Base-by-base conservation (phyloP, 2,329 filamentous ascomycete genomes). In the Nannizziopsis barbatae region DNA sequence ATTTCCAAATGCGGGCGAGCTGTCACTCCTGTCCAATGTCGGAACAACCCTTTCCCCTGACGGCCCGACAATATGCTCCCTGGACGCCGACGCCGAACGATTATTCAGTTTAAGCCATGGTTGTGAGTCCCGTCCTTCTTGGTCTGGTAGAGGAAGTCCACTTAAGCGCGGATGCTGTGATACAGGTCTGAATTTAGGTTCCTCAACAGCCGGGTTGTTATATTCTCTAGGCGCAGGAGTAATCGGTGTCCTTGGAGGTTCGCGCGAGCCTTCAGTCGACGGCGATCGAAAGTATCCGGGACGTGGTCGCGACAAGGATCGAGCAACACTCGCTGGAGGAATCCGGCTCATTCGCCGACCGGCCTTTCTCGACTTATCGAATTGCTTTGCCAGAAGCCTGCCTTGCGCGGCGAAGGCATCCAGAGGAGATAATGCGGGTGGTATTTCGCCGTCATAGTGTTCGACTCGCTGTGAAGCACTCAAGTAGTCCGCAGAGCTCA, bases 371-470 rank as follows among this genome's bases (percentile, higher is more conserved):
- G 79, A 82, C 57, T 92, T 83, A 64, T 95, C 83, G 52, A 98
- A 79, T 66, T 94, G 84, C 67, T 80, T 85, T 35, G 88, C 88
- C 45, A 98, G 76, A 58, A 93, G 71, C 50, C 90, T 83, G 58
- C 89, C 93, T 62, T 96, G 90, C 53, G 90, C 76, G 17, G 90
- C 90, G 63, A 98, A 93, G 42, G 90, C 90, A 74, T 98, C 92
- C 55, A 98, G 77, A 9, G 92, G 92, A 6, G 92, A 96, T 49
- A 96, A 75, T 45, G 92, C 85, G 4, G 92, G 92, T 15, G 92
- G 90, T 9, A 56, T 33, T 33, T 90, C 85, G 53, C 86, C 86
- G 50, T 84, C 83, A 50, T 85, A 75, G 65, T 88, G 83, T 53
- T 68, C 64, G 51, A 87, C 71, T 53, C 84, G 81, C 37, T 84